Evolutionary conservation across 2,329 filamentous ascomycete genomes (phyloP).

Genomic region (Xylogone sp.): DNA sequence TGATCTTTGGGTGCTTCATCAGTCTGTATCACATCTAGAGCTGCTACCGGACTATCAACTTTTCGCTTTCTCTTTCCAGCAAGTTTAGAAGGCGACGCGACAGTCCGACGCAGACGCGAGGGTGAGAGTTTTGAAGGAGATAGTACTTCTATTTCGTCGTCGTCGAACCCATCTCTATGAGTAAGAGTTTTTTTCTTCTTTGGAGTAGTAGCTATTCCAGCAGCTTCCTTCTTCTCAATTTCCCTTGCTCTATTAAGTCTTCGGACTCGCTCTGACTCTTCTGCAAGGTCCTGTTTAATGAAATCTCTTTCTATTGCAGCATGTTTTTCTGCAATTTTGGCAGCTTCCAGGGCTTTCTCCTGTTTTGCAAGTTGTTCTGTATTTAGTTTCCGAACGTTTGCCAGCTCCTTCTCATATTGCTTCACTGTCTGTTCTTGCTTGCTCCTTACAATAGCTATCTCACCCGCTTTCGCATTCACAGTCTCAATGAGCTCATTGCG

Average conservation of each 20-base stretch:
- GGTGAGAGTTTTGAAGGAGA: constrained; percentile 47
- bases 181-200: constrained; percentile 57
- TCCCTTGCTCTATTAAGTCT: constrained; percentile 39
- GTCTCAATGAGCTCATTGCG: constrained; percentile 53
- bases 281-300: constrained; percentile 65
- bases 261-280: constrained; percentile 43
- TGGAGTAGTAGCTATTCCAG: constrained; percentile 46
- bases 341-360: constrained; percentile 59
- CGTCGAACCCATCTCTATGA: constrained; percentile 72
- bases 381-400: constrained; percentile 57
- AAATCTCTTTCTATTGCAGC: constrained; percentile 70
- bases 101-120: constrained; percentile 36
- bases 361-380: constrained; percentile 61
- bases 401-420: constrained; percentile 60
- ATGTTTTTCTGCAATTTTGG: constrained; percentile 61
- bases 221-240: constrained; percentile 39
- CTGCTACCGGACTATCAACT: constrained; percentile 62
- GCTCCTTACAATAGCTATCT: constrained; percentile 70
- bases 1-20: constrained; percentile 12
- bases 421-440: constrained; percentile 60
- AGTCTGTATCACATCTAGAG: constrained; percentile 35
- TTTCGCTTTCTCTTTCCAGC: constrained; percentile 66
- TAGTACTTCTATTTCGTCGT: constrained; percentile 42
- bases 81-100: constrained; percentile 56
- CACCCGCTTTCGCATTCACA: constrained; percentile 62